Conservation (phyloP, 495 filamentous ascomycete species). For the Neurospora sp. region DNA sequence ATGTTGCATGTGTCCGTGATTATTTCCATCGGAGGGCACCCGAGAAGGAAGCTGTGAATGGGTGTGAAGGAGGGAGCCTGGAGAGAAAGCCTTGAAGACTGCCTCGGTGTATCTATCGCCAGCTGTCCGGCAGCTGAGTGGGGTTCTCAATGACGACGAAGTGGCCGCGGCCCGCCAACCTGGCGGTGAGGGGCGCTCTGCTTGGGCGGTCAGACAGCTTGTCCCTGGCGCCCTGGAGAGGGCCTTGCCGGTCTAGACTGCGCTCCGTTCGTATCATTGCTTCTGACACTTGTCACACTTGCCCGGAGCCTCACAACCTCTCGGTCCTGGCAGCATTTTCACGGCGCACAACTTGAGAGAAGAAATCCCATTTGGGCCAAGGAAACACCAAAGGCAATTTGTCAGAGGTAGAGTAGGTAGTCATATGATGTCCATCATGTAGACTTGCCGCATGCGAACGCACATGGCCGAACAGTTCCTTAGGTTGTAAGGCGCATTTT, state of each 20-base stretch:
- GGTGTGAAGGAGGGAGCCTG: not conserved
- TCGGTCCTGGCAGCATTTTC: not conserved
- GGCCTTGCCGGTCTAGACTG: not conserved
- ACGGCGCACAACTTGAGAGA: not conserved
- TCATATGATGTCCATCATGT: not conserved
- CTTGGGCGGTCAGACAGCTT: not conserved
- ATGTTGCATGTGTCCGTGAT: not conserved
- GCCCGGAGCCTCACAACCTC: not conserved
- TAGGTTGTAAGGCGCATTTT: not conserved
- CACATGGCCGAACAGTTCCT: not conserved
- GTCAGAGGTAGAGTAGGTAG: not conserved
- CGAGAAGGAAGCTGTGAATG: not conserved
- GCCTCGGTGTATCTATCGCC: not conserved
- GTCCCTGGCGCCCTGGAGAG: not conserved
- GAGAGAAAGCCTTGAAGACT: not conserved
- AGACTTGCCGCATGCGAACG: not conserved
- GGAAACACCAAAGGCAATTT: not conserved
- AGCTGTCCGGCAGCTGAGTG: not conserved
- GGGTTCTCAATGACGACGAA: not conserved
- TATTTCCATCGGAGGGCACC: not conserved
- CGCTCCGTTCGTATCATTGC: not conserved
- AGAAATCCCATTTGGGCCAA: not conserved
- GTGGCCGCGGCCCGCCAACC: not conserved
- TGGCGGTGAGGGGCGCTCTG: not conserved
- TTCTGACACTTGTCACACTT: not conserved